phyloP scores from a whole-genome alignment of 2,329 filamentous ascomycete genomes.

The Beauveria scarabaeidicola region DNA sequence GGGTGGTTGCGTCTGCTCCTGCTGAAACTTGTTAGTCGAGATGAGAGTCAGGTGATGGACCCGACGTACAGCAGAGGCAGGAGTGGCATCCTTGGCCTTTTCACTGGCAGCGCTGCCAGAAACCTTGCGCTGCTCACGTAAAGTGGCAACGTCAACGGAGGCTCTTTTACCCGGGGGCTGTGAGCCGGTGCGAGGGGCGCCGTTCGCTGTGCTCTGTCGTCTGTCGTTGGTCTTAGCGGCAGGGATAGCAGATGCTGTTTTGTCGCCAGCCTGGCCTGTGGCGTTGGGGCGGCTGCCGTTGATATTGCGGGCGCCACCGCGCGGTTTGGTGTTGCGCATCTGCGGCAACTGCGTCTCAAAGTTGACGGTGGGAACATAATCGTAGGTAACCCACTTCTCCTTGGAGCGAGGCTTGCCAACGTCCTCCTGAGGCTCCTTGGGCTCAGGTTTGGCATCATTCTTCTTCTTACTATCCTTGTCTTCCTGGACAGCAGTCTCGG shows the following conservation, averaged over 20 bases:
- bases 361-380: conserved; percentile 73
- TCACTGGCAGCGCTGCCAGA: conserved; percentile 26
- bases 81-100: conserved; percentile 32
- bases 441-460: conserved; percentile 49
- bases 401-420: conserved; percentile 52
- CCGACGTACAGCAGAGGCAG: conserved; percentile 32
- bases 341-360: conserved; percentile 75
- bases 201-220: conserved; percentile 27
- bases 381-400: conserved; percentile 77
- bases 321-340: conserved; percentile 39
- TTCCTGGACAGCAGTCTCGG: conserved; percentile 63
- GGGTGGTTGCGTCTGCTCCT: conserved; percentile 22
- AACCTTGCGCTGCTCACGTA: conserved; percentile 40
- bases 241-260: conserved; percentile 25
- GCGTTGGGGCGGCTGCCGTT: conserved; percentile 31
- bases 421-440: conserved; percentile 42
- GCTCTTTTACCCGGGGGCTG: conserved; percentile 36
- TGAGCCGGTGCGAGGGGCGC: conserved; percentile 27
- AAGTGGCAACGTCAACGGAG: conserved; percentile 30
- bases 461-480: conserved; percentile 63
- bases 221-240: conserved; percentile 24
- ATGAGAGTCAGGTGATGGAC: background rate
- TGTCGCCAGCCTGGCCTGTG: conserved; percentile 28
- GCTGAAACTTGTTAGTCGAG: background rate
- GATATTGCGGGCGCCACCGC: conserved; percentile 39